Percentiles rank a stretch among this genome's conserved stretches.
These are phyloP conservation scores for Penicillium sp. DNA, from an alignment of 2,329 filamentous ascomycete genomes.

Conservation along the genomic window DNA sequence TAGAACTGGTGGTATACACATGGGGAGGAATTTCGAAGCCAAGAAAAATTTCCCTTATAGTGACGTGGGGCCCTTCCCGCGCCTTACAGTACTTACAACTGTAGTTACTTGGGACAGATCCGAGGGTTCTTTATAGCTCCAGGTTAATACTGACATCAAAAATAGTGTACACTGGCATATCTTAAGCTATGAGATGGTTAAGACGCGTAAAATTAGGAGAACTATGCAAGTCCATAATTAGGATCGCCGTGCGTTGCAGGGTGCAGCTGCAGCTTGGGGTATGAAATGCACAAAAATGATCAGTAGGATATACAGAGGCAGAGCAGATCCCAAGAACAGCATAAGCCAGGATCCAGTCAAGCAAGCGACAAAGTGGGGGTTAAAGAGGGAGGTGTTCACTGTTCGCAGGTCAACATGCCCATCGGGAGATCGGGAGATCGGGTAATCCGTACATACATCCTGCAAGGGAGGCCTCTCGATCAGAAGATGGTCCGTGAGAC, in stretches of 20 bases:
- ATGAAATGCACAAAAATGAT: not conserved
- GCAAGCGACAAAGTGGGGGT: not conserved
- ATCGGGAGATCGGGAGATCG: not conserved
- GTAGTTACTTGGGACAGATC: not conserved
- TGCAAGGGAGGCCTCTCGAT: not conserved
- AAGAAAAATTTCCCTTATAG: conserved; percentile 18
- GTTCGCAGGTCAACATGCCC: not conserved
- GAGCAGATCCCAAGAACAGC: not conserved
- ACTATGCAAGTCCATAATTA: not conserved
- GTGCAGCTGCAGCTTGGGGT: not conserved
- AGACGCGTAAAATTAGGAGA: not conserved
- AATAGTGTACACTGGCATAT: not conserved
- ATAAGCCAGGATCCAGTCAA: not conserved
- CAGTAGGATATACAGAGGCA: not conserved
- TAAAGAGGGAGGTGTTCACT: not conserved
- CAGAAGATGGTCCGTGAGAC: not conserved
- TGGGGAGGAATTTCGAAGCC: conserved; percentile 19
- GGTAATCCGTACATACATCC: not conserved
- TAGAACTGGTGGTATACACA: conserved; percentile 14
- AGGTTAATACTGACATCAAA: not conserved
- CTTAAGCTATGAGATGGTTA: not conserved
- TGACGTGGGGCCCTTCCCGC: conserved; percentile 18
- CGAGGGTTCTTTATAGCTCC: not conserved
- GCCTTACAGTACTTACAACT: not conserved
- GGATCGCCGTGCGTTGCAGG: not conserved